Conservation (phyloP, 2,329 filamentous ascomycete species). For the Fonsecaea pedrosoi region DNA sequence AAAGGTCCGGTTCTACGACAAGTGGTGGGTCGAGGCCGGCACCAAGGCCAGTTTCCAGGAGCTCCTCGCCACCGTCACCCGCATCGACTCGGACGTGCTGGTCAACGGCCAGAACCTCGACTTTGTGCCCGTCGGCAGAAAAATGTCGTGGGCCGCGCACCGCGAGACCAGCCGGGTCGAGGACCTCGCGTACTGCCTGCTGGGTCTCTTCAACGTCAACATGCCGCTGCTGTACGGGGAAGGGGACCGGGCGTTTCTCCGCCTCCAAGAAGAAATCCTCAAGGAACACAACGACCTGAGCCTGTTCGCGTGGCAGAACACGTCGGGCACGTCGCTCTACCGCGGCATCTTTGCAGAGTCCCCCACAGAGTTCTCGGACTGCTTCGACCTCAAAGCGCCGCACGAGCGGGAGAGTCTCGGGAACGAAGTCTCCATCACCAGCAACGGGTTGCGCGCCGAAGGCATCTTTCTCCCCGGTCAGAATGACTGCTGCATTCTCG, state of each 20-base stretch:
- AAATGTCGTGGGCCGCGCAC: constrained; percentile 9
- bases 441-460: not conserved
- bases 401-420: not conserved
- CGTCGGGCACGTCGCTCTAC: not conserved
- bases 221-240: constrained; percentile 56
- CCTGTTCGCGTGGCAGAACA: constrained; percentile 34
- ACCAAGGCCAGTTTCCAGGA: constrained; percentile 1
- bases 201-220: constrained; percentile 54
- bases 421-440: not conserved
- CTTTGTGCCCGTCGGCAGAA: not conserved
- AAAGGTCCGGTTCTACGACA: constrained; percentile 31
- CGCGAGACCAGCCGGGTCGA: constrained; percentile 47
- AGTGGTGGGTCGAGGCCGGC: constrained; percentile 13
- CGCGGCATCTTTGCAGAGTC: constrained; percentile 10
- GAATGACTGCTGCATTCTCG: not conserved
- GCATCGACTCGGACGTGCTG: constrained; percentile 1
- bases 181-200: constrained; percentile 54
- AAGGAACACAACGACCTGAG: constrained; percentile 28
- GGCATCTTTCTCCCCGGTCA: not conserved
- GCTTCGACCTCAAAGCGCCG: not conserved
- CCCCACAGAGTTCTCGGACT: not conserved
- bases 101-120: not conserved
- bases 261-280: constrained; percentile 38
- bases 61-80: not conserved
- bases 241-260: constrained; percentile 37